Conservation (phyloP, 768 basidiomycete species). For the Mrakia blollopis region DNA sequence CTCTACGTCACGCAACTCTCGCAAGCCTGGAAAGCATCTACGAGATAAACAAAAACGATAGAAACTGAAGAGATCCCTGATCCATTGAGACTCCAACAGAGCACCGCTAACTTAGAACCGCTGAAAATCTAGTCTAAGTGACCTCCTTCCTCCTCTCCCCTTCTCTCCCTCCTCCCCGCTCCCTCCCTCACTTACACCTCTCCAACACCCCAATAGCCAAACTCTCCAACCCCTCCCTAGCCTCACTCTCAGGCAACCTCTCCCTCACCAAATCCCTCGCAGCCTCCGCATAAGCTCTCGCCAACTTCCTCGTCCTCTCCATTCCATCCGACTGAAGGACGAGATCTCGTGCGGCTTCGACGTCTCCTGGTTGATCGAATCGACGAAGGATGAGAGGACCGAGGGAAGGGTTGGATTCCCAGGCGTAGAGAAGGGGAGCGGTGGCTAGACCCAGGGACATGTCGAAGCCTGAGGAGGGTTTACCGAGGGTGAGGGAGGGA, state of each 20-base stretch:
- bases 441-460: conserved; percentile 77
- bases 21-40: no score
- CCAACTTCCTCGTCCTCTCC: conserved; percentile 71
- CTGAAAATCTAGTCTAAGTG: no score
- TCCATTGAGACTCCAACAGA: no score
- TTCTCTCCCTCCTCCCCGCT: neutral
- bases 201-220: conserved; percentile 62
- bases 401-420: conserved; percentile 67
- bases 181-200: conserved; percentile 33
- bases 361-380: conserved; percentile 71
- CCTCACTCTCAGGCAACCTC: conserved; percentile 71
- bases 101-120: no score
- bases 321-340: conserved; percentile 69
- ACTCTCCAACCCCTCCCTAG: conserved; percentile 66
- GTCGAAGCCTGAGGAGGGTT: conserved; percentile 78
- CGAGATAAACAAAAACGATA: no score
- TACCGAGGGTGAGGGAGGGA: conserved; percentile 69
- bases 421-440: conserved; percentile 78
- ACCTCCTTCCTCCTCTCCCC: neutral
- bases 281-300: conserved; percentile 65
- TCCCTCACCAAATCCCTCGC: conserved; percentile 64
- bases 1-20: no score
- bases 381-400: conserved; percentile 71
- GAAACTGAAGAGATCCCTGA: no score
- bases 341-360: conserved; percentile 63